Conservation (phyloP, 441 rosid species). For the Omphalea diandra region DNA sequence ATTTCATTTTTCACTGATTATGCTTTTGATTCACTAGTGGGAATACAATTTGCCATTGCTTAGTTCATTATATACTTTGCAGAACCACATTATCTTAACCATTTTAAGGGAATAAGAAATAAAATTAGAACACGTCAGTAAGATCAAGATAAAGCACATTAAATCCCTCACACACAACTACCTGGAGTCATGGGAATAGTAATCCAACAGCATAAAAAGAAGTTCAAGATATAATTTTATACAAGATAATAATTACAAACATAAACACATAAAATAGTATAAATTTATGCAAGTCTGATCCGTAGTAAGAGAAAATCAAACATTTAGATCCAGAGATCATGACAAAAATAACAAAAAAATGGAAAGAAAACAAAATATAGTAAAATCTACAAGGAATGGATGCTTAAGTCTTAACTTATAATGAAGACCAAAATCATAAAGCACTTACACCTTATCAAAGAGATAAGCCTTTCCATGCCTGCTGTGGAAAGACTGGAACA, state of each 20-base stretch:
- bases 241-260: not conserved
- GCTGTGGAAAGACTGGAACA: constrained; percentile 70
- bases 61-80: not conserved
- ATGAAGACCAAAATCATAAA: constrained; percentile 13
- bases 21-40: not conserved
- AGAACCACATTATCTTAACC: not conserved
- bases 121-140: too few relatives aligned
- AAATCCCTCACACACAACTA: not conserved
- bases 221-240: not conserved
- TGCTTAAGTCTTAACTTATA: not conserved
- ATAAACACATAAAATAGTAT: not conserved
- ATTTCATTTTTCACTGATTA: not conserved
- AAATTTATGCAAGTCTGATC: not conserved
- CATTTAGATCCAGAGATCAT: not conserved
- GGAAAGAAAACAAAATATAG: not conserved
- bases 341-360: not conserved
- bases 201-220: not conserved
- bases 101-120: too few relatives aligned
- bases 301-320: not conserved
- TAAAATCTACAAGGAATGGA: not conserved
- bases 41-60: not conserved
- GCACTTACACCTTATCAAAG: constrained; percentile 68
- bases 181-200: not conserved
- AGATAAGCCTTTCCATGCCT: constrained; percentile 77
- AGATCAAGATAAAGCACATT: too few relatives aligned